Percentiles rank a stretch among this genome's conserved stretches.
Evolutionary conservation across 805 yeast genomes (phyloP).

Genomic region (Komagataella ulmi): DNA sequence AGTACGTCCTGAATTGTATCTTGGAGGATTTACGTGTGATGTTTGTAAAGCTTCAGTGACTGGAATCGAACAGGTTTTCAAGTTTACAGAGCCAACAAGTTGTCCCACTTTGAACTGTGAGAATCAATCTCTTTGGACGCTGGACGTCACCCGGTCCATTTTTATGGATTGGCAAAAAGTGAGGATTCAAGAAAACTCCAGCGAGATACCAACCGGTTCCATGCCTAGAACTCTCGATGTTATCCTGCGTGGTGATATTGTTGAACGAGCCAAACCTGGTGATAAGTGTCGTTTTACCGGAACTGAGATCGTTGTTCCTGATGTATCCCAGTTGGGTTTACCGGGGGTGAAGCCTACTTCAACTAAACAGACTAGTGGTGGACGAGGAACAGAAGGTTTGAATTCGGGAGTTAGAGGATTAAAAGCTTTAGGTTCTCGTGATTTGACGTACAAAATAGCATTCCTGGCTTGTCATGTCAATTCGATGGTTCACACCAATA

Average conservation of each 20-base stretch:
- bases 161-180: constrained; percentile 96
- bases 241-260: constrained; percentile 84
- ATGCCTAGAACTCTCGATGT: constrained; percentile 97
- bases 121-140: constrained; percentile 76
- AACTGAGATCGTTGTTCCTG: constrained; percentile 89
- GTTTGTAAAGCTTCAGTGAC: constrained; percentile 74
- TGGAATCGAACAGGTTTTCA: constrained; percentile 86
- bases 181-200: constrained; percentile 91
- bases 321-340: constrained; percentile 81
- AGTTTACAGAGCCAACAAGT: constrained; percentile 86
- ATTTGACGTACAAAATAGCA: constrained; percentile 82
- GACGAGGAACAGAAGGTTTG: constrained; percentile 47
- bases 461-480: constrained; percentile 86
- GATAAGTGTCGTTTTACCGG: constrained; percentile 92
- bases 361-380: constrained; percentile 40
- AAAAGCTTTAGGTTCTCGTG: constrained; percentile 85
- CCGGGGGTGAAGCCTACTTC: constrained; percentile 92
- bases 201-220: constrained; percentile 94
- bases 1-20: constrained; percentile 87
- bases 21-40: constrained; percentile 82
- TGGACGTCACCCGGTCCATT: constrained; percentile 71
- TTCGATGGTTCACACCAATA: constrained; percentile 29
- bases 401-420: constrained; percentile 84
- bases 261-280: constrained; percentile 95
- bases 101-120: constrained; percentile 84